A percentile compares a stretch with the other conserved stretches of the same genome.
Conservation (phyloP, 2,329 filamentous ascomycete genomes). For the Arthrinium puccinioides region DNA sequence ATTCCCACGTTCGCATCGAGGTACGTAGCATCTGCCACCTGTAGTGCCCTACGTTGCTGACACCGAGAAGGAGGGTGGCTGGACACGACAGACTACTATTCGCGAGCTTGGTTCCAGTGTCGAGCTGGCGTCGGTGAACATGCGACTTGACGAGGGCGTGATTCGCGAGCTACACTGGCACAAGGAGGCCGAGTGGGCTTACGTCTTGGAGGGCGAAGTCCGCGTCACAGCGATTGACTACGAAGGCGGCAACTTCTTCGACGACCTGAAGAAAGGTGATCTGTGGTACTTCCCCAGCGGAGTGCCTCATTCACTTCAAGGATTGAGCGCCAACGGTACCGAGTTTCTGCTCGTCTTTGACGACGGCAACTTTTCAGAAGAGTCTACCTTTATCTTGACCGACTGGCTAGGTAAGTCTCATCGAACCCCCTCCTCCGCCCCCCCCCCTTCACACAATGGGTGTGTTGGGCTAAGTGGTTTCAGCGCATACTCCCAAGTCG, state of each 20-base stretch:
- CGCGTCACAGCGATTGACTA: slow-evolving; percentile 68
- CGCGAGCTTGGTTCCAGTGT: slow-evolving; percentile 57
- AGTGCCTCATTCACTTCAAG: slow-evolving; percentile 71
- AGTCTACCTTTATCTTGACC: slow-evolving; percentile 65
- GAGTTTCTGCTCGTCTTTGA: slow-evolving; percentile 52
- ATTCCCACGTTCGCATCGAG: slow-evolving; percentile 58
- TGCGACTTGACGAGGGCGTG: slow-evolving; percentile 65
- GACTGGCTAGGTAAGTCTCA: slow-evolving; percentile 57
- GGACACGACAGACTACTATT: slow-evolving; percentile 67
- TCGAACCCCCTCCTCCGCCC: background rate
- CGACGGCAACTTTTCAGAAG: slow-evolving; percentile 42
- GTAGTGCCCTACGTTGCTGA: background rate
- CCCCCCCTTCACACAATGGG: slow-evolving; percentile 6
- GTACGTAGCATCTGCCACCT: slow-evolving; percentile 21
- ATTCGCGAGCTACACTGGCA: slow-evolving; percentile 78
- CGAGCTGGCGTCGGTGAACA: slow-evolving; percentile 72
- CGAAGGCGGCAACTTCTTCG: slow-evolving; percentile 69
- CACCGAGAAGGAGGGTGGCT: slow-evolving; percentile 58
- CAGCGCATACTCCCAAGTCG: slow-evolving; percentile 64
- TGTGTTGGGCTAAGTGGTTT: background rate
- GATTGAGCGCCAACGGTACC: slow-evolving; percentile 56
- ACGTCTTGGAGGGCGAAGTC: slow-evolving; percentile 63
- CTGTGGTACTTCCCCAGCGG: slow-evolving; percentile 78
- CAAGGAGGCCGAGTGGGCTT: slow-evolving; percentile 74
- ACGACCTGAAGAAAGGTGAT: slow-evolving; percentile 69